These are phyloP conservation scores for Alternaria conjuncta DNA, from an alignment of 2,329 filamentous ascomycete species.

Conservation along the genomic window DNA sequence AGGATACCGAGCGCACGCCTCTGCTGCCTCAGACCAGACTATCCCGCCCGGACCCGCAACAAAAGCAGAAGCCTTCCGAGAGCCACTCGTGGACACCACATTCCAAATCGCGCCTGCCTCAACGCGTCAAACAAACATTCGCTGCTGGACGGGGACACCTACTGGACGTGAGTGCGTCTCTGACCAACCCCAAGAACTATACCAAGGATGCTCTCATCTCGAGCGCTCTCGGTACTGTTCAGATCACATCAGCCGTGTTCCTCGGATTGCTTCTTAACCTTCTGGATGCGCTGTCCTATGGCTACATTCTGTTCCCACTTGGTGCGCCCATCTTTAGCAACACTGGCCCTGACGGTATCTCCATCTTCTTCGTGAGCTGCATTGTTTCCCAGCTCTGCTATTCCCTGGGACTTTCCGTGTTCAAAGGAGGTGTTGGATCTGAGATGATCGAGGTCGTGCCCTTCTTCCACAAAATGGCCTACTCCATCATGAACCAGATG, in stretches of 20 bases:
- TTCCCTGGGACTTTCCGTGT: constrained; percentile 82
- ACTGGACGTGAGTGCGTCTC: constrained; percentile 30
- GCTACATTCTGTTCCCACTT: constrained; percentile 86
- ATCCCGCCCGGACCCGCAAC: constrained; percentile 28
- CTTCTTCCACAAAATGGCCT: constrained; percentile 98
- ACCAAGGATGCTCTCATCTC: constrained; percentile 69
- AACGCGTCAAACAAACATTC: constrained; percentile 27
- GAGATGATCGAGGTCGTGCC: constrained; percentile 99
- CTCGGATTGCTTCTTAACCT: constrained; percentile 91
- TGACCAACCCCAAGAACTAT: constrained; percentile 74
- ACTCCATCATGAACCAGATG: constrained; percentile 79
- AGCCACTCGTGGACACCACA: constrained; percentile 18
- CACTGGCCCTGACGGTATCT: constrained; percentile 91
- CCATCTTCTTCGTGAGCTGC: constrained; percentile 98
- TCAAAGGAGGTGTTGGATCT: constrained; percentile 89
- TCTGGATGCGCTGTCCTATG: constrained; percentile 92
- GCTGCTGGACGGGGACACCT: constrained; percentile 29
- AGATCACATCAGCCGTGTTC: constrained; percentile 82
- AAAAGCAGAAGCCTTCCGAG: constrained; percentile 19
- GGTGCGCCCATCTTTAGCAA: constrained; percentile 84
- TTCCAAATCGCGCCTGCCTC: constrained; percentile 30
- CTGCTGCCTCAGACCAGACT: constrained; percentile 47
- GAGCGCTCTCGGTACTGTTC: constrained; percentile 68
- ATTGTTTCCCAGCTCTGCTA: constrained; percentile 93
- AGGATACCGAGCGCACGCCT: constrained; percentile 46